Evolutionary conservation across 1,284 basidiomycete genomes (phyloP).

Genomic region (Cystobasidiaceae sp.): DNA sequence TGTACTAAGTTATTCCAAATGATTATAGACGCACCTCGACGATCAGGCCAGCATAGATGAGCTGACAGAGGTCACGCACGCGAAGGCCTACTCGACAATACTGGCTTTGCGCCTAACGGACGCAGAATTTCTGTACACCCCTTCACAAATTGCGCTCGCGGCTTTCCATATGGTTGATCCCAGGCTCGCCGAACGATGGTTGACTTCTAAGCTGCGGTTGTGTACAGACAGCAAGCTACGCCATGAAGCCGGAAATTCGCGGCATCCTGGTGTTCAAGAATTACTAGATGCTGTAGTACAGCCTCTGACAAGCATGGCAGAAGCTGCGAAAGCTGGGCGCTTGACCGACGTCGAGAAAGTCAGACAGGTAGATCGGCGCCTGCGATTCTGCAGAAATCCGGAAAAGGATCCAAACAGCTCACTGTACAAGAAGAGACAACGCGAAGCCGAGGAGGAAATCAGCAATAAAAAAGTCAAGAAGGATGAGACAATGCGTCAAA

Average conservation of each 20-base stretch:
- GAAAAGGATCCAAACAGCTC: constrained; percentile 84
- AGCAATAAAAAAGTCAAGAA: constrained; percentile 22
- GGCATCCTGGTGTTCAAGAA: constrained; percentile 34
- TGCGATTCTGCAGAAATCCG: constrained; percentile 83
- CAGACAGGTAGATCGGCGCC: constrained; percentile 70
- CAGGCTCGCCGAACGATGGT: constrained; percentile 61
- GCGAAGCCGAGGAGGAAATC: constrained; percentile 7
- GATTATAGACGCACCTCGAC: constrained; percentile 41
- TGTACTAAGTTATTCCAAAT: background rate
- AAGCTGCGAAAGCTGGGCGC: constrained; percentile 50
- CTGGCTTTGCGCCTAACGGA: constrained; percentile 77
- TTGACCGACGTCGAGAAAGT: constrained; percentile 73
- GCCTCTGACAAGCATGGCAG: constrained; percentile 58
- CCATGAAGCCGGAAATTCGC: background rate
- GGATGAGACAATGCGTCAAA: constrained; percentile 2
- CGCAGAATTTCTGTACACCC: constrained; percentile 83
- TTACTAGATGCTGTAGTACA: constrained; percentile 52
- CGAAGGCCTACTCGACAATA: constrained; percentile 59
- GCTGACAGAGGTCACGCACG: constrained; percentile 54
- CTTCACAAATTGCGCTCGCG: constrained; percentile 89
- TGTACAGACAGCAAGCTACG: background rate
- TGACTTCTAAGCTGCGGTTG: constrained; percentile 36
- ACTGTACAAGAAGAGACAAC: constrained; percentile 48
- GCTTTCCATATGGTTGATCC: constrained; percentile 64
- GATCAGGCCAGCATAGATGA: constrained; percentile 45